Evolutionary conservation across 2,329 filamentous ascomycete species (phyloP), one percentile per base, ranked within the genome.

Genomic region (Xylaria sp.): DNA sequence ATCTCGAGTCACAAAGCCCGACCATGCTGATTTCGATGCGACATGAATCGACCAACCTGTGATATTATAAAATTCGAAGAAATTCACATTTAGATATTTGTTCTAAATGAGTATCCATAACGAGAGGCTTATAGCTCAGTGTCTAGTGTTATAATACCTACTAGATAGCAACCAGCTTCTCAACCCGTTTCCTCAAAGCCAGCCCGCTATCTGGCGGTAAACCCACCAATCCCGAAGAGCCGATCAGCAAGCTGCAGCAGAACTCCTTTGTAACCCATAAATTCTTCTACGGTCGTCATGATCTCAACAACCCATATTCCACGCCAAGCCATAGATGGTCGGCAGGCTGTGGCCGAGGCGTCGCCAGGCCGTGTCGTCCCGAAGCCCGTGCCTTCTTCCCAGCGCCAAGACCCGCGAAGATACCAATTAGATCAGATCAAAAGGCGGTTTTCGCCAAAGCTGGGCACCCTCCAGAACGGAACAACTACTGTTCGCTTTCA

Each of bases 381-480:
- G 67, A 91, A 89, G 75, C 92, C 92, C 11, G 81, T 92, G 2
- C 88, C 92, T 6, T 83, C 85, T 67, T 83, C 86, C 11, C 90
- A 93, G 79, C 78, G 82, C 34, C 84, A 89, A 68, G 88, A 94
- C 76, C 91, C 92, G 6, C 85, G 92, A 71, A 86, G 86, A 65
- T 96, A 93, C 76, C 92, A 96, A 78, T 80, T 95, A 59, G 86
- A 87, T 69, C 93, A 96, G 81, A 81, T 95, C 69, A 85, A 88
- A 74, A 87, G 88, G 70, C 87, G 93, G 39, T 95, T 89, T 78
- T 83, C 81, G 1, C 82, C 85, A 6, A 81, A 79, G 57, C 82
- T 86, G 68, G 79, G 80, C 11, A 80, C 75, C 14, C 74, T 82
- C 2, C 76, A 78, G 6, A 79, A 85, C 68, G 84, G 86, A 57